Evolutionary conservation across 176 grass and related monocot species (phyloP), one percentile per base, ranked within the genome.

Genomic region (Puccinellia tenuiflora): DNA sequence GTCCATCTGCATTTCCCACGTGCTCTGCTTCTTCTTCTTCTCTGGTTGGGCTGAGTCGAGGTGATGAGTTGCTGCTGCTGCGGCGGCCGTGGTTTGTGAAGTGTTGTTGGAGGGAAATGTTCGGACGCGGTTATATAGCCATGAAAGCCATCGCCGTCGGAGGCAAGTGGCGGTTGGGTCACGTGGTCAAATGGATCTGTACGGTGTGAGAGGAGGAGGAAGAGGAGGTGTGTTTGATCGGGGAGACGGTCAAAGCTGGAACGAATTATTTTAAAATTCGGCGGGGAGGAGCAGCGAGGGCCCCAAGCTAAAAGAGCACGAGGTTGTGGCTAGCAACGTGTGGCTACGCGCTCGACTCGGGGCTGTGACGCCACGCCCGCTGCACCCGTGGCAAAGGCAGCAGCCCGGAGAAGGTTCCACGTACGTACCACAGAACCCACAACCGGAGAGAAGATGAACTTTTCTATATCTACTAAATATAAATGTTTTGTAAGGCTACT

Each of bases 1-100:
- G 65, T 92, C 91, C 96, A 89, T 96, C 77, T 90, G 86, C 89
- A 91, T 88, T 83, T 85, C 60, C 48, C 50, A n/a, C 12, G 12
- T 20, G 53, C 12, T 42, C 0, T 11, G 9, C 50, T 21, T 0
- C 47, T 24, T 6, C 60, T 5, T 29, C 77, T 5, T 33, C 60
- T 17, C 60, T 17, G 60, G 26, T 16, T 30, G 14, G 4, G 46
- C 17, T 24, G 57, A 26, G 56, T 45, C 42, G 42, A 45, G 43
- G 0, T 0, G 52, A 22, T 4, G 53, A 2, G 28, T 3, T 14
- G 43, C 33, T 4, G 33, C 0, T 7, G 17, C 26, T 22, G 57
- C 37, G 66, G 1, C 16, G 62, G 29, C 11, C 5, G 13, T 54
- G 73, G 15, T 54, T 39, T 34, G 47, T 18, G 63, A 13, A n/a